Base-by-base conservation (phyloP, 2,329 filamentous ascomycete genomes). In the Xenoacremonium recifei region DNA sequence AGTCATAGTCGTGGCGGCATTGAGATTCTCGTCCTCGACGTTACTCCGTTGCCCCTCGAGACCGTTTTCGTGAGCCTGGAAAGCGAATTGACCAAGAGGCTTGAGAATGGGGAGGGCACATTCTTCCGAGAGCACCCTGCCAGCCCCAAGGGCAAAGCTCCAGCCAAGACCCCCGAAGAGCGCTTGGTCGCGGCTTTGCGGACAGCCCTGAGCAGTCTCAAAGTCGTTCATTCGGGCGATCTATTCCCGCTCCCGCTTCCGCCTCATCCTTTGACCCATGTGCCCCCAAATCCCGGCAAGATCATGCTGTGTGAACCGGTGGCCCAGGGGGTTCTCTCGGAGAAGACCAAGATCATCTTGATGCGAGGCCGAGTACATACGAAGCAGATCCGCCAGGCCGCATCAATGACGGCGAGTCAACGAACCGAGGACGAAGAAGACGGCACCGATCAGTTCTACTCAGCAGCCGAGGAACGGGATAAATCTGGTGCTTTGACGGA, bases 231-330 rank as follows among this genome's bases (percentile, higher is more conserved):
- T 58, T 76, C 82, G 1, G 90, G 90, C 16, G 92, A 97, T 63
- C 65, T 92, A 37, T 84, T 87, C 48, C 77, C 79, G 9, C 71
- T 99, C 30, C 87, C 89, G 11, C 73, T 97, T 20, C 81, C 87
- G 7, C 80, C 89, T 3, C 90, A 96, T 65, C 86, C 90, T 11
- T 85, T 95, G 49, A 95, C 90, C 7, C 89, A 96, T 65, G 80
- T 87, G 15, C 82, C 88, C 18, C 80, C 89, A 12, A 88, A 89
- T 31, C 89, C 91, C 0, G 93, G 89, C 31, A 90, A 86, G 66
- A 87, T 97, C 47, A 83, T 88, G 35, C 81, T 95, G n/a, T 97
- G 91, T 62, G 93, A 99, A 63, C 93, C 93, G 7, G 90, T 97
- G 13, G 82, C 88, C 5, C 93, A 99, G 65, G 93, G 93, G 7